Base-by-base conservation (phyloP, 1,139 yeast species). In the Protomyces inundatus region DNA sequence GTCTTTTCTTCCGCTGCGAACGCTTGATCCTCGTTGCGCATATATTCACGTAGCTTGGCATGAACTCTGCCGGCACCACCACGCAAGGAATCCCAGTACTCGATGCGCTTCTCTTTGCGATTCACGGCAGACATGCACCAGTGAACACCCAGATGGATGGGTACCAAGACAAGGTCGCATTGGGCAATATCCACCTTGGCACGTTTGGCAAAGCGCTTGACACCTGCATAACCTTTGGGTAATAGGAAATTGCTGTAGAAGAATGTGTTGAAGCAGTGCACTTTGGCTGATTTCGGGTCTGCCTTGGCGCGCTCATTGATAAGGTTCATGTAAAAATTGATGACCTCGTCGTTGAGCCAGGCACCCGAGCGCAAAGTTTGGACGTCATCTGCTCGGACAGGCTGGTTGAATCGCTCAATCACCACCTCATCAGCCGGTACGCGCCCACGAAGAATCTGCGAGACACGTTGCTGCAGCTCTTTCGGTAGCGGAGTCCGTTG, bases 301-400 rank as follows among this genome's bases (percentile, higher is more conserved):
- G 68, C 1, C 68, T 70, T 67, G 16, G 80, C 72, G 39, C 82
- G 71, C 30, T 77, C 76, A 9, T 83, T 82, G 6, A 90, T 78
- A 67, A 87, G 73, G 67, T 82, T 82, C 71, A 90, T 77, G 73
- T 87, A 91, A 71, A 85, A 87, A 73, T 93, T 98, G 65, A 93
- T 90, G 3, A 93, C 81, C 62, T 87, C 89, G 74, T 95, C 98
- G 73, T 93, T 93, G 51, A 93, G 80, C 99, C 99, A 93, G 56
- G 80, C 77, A 1, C 87, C 80, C 65, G 86, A 89, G 6, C 81
- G 77, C 45, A 93, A 77, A 0, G 97, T 90, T 61, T 80, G 79
- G 62, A 93, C 74, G 73, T 93, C 98, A 55, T 82, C 76, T 0
- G 82, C 81, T 4, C 79, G 77, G 6, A 93, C 81, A 65, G 87